Conservation (phyloP, 805 yeast genomes). For the Dipodascopsis uninucleata region DNA sequence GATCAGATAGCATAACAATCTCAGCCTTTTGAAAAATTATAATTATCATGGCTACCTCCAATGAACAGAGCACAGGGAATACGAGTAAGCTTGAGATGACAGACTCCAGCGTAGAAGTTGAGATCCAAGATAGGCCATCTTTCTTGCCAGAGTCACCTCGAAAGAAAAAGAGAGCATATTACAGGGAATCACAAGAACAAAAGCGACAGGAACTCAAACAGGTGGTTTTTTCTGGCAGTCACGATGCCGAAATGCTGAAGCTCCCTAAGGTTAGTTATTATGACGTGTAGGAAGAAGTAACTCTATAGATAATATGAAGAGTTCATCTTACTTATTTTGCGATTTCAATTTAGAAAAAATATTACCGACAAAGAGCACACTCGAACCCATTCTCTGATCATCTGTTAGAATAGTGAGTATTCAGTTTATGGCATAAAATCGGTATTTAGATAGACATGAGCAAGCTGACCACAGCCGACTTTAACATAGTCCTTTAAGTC, state of each 20-base stretch:
- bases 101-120: too few species aligned
- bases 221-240: slow-evolving; percentile 43
- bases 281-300: neutral
- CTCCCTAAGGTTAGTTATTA: slow-evolving; percentile 17
- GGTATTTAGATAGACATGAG: neutral
- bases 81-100: too few species aligned
- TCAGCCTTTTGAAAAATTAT: too few species aligned
- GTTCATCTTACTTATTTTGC: neutral
- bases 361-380: slow-evolving; percentile 94
- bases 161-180: slow-evolving; percentile 36
- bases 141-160: neutral
- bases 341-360: slow-evolving; percentile 49
- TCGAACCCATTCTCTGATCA: slow-evolving; percentile 97
- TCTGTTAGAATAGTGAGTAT: slow-evolving; percentile 63
- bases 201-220: slow-evolving; percentile 47
- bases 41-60: too few species aligned
- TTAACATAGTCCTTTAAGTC: slow-evolving; percentile 57
- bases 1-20: too few species aligned
- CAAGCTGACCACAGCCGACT: too few species aligned
- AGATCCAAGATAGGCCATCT: neutral
- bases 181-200: slow-evolving; percentile 47
- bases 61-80: too few species aligned
- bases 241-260: slow-evolving; percentile 23
- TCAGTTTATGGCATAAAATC: neutral
- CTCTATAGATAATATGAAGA: slow-evolving; percentile 39